phyloP scores from a whole-genome alignment of 108 stramenopile species.

The Skeletonema tropicum region DNA sequence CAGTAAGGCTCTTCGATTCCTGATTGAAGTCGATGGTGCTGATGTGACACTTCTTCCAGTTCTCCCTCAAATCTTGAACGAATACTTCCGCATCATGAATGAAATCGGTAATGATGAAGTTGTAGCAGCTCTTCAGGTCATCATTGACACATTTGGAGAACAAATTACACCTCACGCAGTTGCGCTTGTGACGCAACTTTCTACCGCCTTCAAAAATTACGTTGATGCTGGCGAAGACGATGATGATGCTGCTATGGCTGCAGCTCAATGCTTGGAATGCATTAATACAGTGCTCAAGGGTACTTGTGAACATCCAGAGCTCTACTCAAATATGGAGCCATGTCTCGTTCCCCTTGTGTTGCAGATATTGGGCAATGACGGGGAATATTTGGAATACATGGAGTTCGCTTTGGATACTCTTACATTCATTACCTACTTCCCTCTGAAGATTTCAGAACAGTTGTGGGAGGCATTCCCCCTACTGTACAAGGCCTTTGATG shows the following conservation, averaged over 20 bases:
- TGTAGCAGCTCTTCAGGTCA: conserved; percentile 90
- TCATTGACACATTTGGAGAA: conserved; percentile 93
- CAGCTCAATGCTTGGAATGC: conserved; percentile 95
- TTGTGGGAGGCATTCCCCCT: conserved; percentile 95
- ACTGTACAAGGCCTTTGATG: conserved; percentile 88
- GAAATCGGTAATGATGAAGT: conserved; percentile 97
- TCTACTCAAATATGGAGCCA: conserved; percentile 89
- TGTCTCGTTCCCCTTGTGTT: conserved; percentile 87
- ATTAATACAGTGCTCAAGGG: conserved; percentile 93
- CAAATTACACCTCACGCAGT: conserved; percentile 95
- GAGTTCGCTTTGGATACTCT: conserved; percentile 94
- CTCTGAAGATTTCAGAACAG: conserved; percentile 75
- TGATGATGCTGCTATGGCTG: conserved; percentile 96
- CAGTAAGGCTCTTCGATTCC: conserved; percentile 88
- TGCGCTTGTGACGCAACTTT: conserved; percentile 88
- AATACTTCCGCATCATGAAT: conserved; percentile 98
- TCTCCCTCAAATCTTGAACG: conserved; percentile 90
- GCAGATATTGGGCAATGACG: conserved; percentile 89
- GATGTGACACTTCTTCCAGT: conserved; percentile 88
- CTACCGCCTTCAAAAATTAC: conserved; percentile 88
- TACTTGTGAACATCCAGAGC: conserved; percentile 70
- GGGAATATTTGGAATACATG: conserved; percentile 93
- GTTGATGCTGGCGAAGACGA: conserved; percentile 92
- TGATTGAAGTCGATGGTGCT: conserved; percentile 92
- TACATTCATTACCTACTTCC: conserved; percentile 95